Evolutionary conservation across 2,329 filamentous ascomycete genomes (phyloP), one percentile per base, ranked within the genome.

Genomic region (Camillea tinctor): DNA sequence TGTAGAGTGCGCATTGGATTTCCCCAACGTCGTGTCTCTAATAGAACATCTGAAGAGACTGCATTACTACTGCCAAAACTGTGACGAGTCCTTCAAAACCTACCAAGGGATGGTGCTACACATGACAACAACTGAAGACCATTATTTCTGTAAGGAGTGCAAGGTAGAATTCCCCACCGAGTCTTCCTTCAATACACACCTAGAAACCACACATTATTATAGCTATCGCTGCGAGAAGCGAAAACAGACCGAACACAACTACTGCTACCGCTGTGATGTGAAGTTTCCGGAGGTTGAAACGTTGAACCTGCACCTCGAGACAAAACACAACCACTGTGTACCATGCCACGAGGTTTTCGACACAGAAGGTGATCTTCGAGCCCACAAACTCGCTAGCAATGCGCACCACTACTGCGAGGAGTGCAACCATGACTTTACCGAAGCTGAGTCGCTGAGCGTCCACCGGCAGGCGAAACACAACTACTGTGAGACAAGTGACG

Each of bases 121-220:
- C 44, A 23, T 40, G 26, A 22, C n/a, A 24, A 4, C 4, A 13
- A 44, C 15, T 11, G 7, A 26, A 6, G 30, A 49, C 4, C 52
- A 58, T 17, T 40, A 56, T 53, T 58, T 55, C 50, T 61, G 59
- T 21, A 8, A 5, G 17, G 21, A 44, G 3, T 60, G 60, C n/a
- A 22, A 55, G 30, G 21, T 52, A 17, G 60, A 60, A 6, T 57
- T 53, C 7, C 17, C 5, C 5, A 52, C 55, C 20, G 30, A 9
- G 13, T 17, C 55, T 23, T 50, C 19, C 17, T 17, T 60, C n/a
- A 1, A 4, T 13, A 7, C 50, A 1, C 60, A 62, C n/a, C 52
- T 15, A 26, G 9, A 49, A 52, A 19, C 44, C 8, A 55, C 54
- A 8, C 55, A 62, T n/a, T 13, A 22, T 15, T 60, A 58, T 20